phyloP scores from a whole-genome alignment of 2,329 filamentous ascomycete genomes.

The Colletotrichum sojae region DNA sequence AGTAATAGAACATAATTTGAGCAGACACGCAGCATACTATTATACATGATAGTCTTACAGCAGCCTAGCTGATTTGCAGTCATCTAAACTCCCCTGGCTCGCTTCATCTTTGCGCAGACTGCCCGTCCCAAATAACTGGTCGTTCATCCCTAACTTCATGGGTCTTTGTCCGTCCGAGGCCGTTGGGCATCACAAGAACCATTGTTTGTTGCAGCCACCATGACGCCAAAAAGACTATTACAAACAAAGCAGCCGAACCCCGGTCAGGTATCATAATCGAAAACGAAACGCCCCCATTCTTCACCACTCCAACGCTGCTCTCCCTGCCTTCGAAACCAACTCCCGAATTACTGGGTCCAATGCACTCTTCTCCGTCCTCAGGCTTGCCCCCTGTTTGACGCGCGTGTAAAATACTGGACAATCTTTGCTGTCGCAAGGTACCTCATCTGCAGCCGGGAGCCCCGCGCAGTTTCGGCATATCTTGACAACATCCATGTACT shows the following conservation, averaged over 20 bases:
- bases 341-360: constrained; percentile 51
- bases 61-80: not conserved
- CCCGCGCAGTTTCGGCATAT: constrained; percentile 88
- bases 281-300: not conserved
- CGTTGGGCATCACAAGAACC: constrained; percentile 2
- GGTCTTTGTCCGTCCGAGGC: constrained; percentile 9
- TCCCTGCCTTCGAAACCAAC: constrained; percentile 47
- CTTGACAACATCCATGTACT: constrained; percentile 73
- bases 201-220: not conserved
- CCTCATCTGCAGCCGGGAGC: constrained; percentile 79
- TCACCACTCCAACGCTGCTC: constrained; percentile 54
- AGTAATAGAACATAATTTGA: too few species aligned
- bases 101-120: constrained; percentile 3
- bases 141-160: constrained; percentile 21
- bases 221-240: not conserved
- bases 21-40: not conserved
- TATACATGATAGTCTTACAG: not conserved
- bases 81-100: constrained; percentile 2
- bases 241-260: not conserved
- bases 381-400: constrained; percentile 70
- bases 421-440: constrained; percentile 91
- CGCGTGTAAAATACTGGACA: constrained; percentile 93
- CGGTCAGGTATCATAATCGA: not conserved
- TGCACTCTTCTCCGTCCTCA: constrained; percentile 55
- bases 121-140: constrained; percentile 7